Evolutionary conservation across 148 eudicot species (phyloP).

Genomic region (Tetragonia tetragonoides): DNA sequence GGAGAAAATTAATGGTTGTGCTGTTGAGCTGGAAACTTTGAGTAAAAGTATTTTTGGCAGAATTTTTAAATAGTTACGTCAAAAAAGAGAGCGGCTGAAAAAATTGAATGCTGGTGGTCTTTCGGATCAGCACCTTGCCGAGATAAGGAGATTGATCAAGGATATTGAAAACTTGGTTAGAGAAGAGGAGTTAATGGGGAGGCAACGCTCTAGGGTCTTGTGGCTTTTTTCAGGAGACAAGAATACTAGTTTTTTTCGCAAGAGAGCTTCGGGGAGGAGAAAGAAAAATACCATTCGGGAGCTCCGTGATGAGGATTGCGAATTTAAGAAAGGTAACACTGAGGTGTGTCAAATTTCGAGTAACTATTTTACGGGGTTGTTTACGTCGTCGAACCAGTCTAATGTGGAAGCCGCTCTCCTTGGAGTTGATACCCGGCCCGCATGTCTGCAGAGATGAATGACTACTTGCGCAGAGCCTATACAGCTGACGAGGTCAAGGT

Average conservation of each 20-base stretch:
- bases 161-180: background rate
- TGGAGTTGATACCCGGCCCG: no score
- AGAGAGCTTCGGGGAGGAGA: background rate
- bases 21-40: background rate
- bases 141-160: background rate
- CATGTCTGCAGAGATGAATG: no score
- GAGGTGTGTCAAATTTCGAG: background rate
- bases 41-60: background rate
- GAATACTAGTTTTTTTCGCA: background rate
- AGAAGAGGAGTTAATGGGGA: background rate
- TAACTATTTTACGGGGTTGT: no score
- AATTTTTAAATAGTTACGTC: background rate
- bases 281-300: background rate
- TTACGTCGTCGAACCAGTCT: no score
- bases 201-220: background rate
- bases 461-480: no score
- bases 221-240: background rate
- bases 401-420: no score
- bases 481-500: no score
- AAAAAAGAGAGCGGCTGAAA: background rate
- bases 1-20: no score
- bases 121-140: background rate
- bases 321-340: accelerated
- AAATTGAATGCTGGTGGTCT: background rate
- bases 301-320: background rate